Percentiles rank a stretch among this genome's conserved stretches.
Evolutionary conservation across 495 filamentous ascomycete species (phyloP).

Genomic region (Aspergillus affinis): DNA sequence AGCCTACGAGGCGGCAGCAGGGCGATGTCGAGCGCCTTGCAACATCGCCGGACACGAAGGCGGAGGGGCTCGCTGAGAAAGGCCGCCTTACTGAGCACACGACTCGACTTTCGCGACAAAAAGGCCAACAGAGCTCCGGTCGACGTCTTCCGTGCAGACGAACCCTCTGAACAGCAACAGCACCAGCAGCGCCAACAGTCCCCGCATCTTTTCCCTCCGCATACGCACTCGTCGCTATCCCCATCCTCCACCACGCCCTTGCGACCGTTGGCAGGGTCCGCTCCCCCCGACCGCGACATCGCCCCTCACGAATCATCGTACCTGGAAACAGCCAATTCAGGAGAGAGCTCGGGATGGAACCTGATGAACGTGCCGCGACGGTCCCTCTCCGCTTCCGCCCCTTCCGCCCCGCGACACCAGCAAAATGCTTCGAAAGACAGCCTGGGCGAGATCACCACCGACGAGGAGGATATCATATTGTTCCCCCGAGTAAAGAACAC

Average conservation of each 20-base stretch:
- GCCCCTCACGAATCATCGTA: slow-evolving; percentile 9
- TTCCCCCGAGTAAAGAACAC: slow-evolving; percentile 44
- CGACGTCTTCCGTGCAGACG: slow-evolving; percentile 47
- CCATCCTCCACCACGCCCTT: slow-evolving; percentile 9
- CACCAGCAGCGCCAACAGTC: slow-evolving; percentile 12
- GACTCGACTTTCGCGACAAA: slow-evolving; percentile 51
- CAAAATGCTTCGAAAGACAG: slow-evolving; percentile 49
- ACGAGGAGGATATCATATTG: slow-evolving; percentile 73
- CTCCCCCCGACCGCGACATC: slow-evolving; percentile 17
- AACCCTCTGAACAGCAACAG: slow-evolving; percentile 16
- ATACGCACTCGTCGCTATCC: slow-evolving; percentile 20
- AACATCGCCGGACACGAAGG: slow-evolving; percentile 65
- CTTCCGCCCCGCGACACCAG: slow-evolving; percentile 25
- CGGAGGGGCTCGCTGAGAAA: slow-evolving; percentile 79
- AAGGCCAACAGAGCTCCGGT: slow-evolving; percentile 30
- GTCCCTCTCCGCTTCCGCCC: slow-evolving; percentile 18
- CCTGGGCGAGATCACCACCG: slow-evolving; percentile 69
- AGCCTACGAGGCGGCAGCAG: slow-evolving; percentile 41
- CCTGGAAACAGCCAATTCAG: neutral
- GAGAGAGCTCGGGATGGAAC: slow-evolving; percentile 20
- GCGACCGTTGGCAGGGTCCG: slow-evolving; percentile 11
- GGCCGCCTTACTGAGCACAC: slow-evolving; percentile 72
- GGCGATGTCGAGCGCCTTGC: slow-evolving; percentile 54
- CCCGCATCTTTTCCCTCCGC: slow-evolving; percentile 13
- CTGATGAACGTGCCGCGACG: slow-evolving; percentile 26